Evolutionary conservation across 2,329 filamentous ascomycete species (phyloP).

Genomic region (Juglanconis sp.): DNA sequence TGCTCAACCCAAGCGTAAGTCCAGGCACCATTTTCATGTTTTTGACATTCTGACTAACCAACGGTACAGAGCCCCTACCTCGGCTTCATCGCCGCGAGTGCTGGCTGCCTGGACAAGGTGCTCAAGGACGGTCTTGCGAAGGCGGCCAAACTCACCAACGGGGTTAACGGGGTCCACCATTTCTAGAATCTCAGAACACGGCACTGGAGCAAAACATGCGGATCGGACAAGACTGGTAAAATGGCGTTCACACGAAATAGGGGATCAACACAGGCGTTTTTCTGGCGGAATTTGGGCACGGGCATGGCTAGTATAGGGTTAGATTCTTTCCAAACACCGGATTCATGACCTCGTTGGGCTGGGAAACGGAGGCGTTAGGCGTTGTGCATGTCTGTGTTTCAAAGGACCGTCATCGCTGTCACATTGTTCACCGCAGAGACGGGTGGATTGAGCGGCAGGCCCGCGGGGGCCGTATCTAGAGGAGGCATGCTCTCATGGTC

Average conservation of each 20-base stretch:
- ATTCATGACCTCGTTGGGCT: not conserved
- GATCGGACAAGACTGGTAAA: not conserved
- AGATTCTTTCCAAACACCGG: not conserved
- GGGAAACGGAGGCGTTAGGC: not conserved
- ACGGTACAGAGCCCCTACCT: slow-evolving; percentile 56
- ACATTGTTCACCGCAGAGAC: not conserved
- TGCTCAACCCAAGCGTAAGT: slow-evolving; percentile 20
- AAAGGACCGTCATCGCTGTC: not conserved
- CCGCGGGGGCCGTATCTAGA: not conserved
- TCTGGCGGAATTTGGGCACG: not conserved
- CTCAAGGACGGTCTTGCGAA: slow-evolving; percentile 26
- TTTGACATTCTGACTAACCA: slow-evolving; percentile 21
- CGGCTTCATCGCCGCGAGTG: slow-evolving; percentile 77
- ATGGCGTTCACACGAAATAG: not conserved
- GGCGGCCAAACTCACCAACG: slow-evolving; percentile 14
- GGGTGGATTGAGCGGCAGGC: not conserved
- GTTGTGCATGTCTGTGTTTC: not conserved
- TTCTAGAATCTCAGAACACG: slow-evolving; percentile 2
- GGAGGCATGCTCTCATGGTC: not conserved
- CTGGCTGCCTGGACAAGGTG: slow-evolving; percentile 58
- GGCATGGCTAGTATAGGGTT: not conserved
- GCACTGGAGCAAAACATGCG: not conserved
- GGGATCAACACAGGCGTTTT: not conserved
- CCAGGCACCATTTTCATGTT: not conserved
- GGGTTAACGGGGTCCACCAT: slow-evolving; percentile 11